phyloP scores from a whole-genome alignment of 257 asterid genomes.

The Salvia rosmarinus region DNA sequence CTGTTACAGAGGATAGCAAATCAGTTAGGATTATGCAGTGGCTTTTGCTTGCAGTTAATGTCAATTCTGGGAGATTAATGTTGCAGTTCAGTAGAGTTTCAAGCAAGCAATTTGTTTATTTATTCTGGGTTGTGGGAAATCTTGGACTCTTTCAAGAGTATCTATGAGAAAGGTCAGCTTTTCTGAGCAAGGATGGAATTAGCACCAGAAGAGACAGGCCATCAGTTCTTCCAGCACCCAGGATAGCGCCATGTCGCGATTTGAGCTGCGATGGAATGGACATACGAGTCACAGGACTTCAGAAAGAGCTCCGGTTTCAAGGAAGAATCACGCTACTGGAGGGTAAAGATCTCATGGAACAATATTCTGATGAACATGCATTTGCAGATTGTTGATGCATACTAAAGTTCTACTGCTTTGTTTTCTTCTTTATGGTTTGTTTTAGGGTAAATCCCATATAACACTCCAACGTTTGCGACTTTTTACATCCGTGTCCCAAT shows the following conservation, averaged over 20 bases:
- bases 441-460: no score
- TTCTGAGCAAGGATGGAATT: conserved; percentile 13
- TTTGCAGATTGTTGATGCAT: background rate
- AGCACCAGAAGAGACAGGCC: background rate
- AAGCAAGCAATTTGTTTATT: background rate
- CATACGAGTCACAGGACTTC: background rate
- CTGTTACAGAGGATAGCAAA: conserved; percentile 37
- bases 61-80: background rate
- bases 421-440: background rate
- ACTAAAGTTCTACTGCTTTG: background rate
- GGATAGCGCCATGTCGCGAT: background rate
- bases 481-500: no score
- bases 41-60: no score
- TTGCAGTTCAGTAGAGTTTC: background rate
- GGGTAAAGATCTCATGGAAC: background rate
- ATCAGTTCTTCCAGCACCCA: background rate
- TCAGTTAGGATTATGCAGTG: background rate
- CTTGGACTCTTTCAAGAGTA: background rate
- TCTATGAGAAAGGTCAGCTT: background rate
- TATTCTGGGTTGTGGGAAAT: conserved; percentile 5
- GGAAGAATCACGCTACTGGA: background rate
- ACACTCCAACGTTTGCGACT: no score
- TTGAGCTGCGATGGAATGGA: background rate
- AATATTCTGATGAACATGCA: background rate
- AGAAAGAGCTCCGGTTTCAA: background rate